Evolutionary conservation across 2,329 filamentous ascomycete species (phyloP).

Genomic region (Fusarium sp.): DNA sequence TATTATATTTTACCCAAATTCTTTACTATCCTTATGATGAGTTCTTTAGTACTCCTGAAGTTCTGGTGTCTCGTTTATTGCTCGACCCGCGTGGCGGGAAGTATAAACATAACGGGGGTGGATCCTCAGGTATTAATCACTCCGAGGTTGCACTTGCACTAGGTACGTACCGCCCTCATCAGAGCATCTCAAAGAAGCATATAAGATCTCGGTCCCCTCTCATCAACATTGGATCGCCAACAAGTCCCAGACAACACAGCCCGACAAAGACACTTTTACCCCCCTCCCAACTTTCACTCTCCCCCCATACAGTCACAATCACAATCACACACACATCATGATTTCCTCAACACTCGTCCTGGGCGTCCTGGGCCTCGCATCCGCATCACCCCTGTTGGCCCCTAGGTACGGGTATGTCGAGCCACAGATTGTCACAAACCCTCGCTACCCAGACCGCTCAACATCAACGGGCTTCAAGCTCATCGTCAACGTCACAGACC

Average conservation of each 20-base stretch:
- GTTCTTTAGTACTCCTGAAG: too few species aligned
- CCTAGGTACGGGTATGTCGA: not conserved
- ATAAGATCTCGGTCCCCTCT: slow-evolving; percentile 26
- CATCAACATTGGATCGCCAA: slow-evolving; percentile 9
- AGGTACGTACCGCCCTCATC: slow-evolving; percentile 8
- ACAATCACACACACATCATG: slow-evolving; percentile 30
- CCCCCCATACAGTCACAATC: too few species aligned
- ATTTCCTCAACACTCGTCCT: slow-evolving; percentile 40
- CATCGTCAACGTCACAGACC: slow-evolving; percentile 59
- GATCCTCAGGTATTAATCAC: too few species aligned
- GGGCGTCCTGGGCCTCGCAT: slow-evolving; percentile 41
- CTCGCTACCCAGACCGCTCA: slow-evolving; percentile 28
- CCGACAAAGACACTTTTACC: not conserved
- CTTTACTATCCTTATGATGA: too few species aligned
- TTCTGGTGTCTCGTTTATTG: too few species aligned
- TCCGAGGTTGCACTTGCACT: slow-evolving; percentile 16
- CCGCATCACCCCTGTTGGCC: slow-evolving; percentile 39
- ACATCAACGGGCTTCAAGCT: slow-evolving; percentile 54
- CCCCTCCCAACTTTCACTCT: not conserved
- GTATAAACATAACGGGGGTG: not conserved
- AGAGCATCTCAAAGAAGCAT: slow-evolving; percentile 21
- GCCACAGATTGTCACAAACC: slow-evolving; percentile 23
- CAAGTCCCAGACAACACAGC: not conserved
- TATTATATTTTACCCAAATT: too few species aligned
- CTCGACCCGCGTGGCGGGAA: too few species aligned